Evolutionary conservation across 208 protist genomes (phyloP), one percentile per base, ranked within the genome.

Genomic region (Strigomonas culicis): DNA sequence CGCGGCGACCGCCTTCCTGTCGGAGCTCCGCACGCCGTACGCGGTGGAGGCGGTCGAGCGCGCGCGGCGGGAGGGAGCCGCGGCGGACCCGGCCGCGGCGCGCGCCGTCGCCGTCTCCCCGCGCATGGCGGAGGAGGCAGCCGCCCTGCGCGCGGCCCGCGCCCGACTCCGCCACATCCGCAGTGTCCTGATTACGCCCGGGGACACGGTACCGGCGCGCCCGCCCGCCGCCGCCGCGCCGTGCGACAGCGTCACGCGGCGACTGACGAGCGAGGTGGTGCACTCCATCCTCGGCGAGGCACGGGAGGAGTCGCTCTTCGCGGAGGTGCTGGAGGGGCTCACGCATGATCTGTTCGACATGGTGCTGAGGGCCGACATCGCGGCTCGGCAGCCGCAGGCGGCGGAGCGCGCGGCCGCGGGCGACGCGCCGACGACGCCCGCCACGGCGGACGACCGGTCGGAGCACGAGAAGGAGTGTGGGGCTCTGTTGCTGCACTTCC

Each of bases 211-310:
- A 10, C 34, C 10, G 34, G 34, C 34, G 34, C 34, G 7, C 34
- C 7, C 34, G 34, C 34, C 34, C 10, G 55, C 15, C 28, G 30
- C 46, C 10, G 66, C 52, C 6, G 39, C 10, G 34, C 46, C 11
- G 31, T n/a, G n/a, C n/a, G 50, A 39, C 17, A 55, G 24, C 4
- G 25, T 86, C n/a, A 21, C 49, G 1, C 51, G 69, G 56, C 25
- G 66, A 1, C 59, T 86, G 27, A 61, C 63, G 21, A 74, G 61
- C 17, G 80, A 86, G 43, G 62, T 66, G 28, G 70, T 86, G 63
- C 74, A 79, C 49, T 70, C 57, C 44, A 66, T 86, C 39, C 65
- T 86, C 27, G 80, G 73, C 4, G 70, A 72, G 28, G 62, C 60
- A 41, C 39, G 46, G n/a, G 80, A 80, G 59, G 56, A 51, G n/a